phyloP scores from a whole-genome alignment of 352 stramenopile species.

The Phytophthora sp. region DNA sequence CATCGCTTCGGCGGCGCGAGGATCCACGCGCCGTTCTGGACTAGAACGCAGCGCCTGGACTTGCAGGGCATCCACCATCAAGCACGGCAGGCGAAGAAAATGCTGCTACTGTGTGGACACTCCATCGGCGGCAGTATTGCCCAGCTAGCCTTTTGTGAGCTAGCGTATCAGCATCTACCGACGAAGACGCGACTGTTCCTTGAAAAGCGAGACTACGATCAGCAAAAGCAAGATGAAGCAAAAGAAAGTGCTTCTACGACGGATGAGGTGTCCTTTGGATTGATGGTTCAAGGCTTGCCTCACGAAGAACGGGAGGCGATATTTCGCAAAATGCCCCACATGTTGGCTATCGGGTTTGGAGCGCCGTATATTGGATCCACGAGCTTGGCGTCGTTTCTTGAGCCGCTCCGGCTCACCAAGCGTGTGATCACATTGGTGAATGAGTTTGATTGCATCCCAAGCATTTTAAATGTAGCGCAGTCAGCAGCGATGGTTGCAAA shows the following conservation, averaged over 20 bases:
- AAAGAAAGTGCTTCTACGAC: constrained; percentile 3
- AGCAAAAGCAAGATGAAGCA: constrained; percentile 39
- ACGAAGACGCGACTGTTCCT: constrained; percentile 49
- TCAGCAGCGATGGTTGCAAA: constrained; percentile 78
- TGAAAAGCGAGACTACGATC: constrained; percentile 68
- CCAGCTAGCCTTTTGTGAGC: constrained; percentile 75
- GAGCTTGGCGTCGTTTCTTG: constrained; percentile 51
- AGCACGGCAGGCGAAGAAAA: constrained; percentile 59
- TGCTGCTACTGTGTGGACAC: constrained; percentile 77
- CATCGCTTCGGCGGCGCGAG: constrained; percentile 77
- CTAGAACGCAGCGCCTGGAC: constrained; percentile 61
- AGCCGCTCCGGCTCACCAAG: constrained; percentile 51
- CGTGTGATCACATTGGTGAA: constrained; percentile 84
- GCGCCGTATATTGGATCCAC: constrained; percentile 72
- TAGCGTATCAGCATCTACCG: constrained; percentile 76
- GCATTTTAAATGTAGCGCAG: constrained; percentile 84
- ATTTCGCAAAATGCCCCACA: constrained; percentile 41
- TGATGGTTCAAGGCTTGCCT: constrained; percentile 27
- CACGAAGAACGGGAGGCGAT: constrained; percentile 30
- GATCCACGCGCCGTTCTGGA: constrained; percentile 85
- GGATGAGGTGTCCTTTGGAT: constrained; percentile 28
- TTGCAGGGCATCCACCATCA: constrained; percentile 54
- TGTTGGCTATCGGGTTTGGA: constrained; percentile 81
- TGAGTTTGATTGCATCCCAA: constrained; percentile 87
- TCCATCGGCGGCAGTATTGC: constrained; percentile 87